Conservation (phyloP, 345 rosid genomes). For the Raphanus raphanistrum region DNA sequence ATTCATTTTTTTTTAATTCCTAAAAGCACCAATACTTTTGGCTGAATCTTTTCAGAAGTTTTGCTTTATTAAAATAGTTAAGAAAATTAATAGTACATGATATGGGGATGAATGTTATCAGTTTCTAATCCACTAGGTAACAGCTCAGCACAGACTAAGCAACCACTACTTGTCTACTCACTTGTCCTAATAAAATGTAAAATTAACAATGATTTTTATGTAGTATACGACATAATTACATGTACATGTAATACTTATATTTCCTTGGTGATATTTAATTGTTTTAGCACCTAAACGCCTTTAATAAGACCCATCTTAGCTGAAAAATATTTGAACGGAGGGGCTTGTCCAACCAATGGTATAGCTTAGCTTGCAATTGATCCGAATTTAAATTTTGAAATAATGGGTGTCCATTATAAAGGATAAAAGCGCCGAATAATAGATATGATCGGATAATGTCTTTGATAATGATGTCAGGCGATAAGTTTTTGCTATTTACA, state of each 20-base stretch:
- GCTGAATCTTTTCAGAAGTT: neutral
- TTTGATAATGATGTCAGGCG: neutral
- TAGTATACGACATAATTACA: neutral
- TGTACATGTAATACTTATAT: no score
- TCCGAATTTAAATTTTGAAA: neutral
- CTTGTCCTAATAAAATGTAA: neutral
- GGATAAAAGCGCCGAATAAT: neutral
- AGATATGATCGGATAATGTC: slow-evolving; percentile 23
- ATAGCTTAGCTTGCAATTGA: neutral
- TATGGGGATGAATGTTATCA: slow-evolving; percentile 7
- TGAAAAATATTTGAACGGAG: neutral
- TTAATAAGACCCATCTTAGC: no score
- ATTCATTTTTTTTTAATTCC: neutral
- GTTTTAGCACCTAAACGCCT: neutral
- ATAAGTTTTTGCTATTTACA: neutral
- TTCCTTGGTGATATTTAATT: neutral
- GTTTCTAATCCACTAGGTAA: slow-evolving; percentile 23
- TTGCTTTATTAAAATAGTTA: neutral
- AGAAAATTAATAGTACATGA: neutral
- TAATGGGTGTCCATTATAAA: neutral
- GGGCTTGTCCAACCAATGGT: neutral
- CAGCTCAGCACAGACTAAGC: slow-evolving; percentile 34
- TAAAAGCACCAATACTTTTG: neutral
- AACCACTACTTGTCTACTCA: slow-evolving; percentile 14
- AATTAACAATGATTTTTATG: neutral